These are phyloP conservation scores for Pseudophaeomoniella oleicola DNA, from an alignment of 2,329 filamentous ascomycete genomes.

Conservation along the genomic window DNA sequence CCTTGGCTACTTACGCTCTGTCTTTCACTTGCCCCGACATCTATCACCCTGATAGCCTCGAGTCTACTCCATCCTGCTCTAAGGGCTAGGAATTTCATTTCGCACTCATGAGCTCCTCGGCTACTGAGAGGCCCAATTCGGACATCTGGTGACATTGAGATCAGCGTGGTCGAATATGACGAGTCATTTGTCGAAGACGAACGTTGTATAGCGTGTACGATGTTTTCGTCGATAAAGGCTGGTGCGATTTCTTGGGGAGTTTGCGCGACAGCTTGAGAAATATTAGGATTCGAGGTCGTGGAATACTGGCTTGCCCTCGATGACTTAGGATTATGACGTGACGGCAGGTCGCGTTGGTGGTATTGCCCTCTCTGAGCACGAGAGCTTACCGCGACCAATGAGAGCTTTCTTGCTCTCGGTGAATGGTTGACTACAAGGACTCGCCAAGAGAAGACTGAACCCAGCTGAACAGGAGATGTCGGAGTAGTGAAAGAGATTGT, in stretches of 20 bases:
- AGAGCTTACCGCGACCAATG: constrained; percentile 35
- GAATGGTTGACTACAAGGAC: constrained; percentile 47
- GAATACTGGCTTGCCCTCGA: constrained; percentile 22
- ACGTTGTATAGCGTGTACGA: constrained; percentile 38
- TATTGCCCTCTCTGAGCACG: too few species aligned
- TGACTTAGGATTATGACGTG: constrained; percentile 28
- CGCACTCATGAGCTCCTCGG: constrained; percentile 35
- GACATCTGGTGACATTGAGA: constrained; percentile 43
- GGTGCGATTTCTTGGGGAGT: constrained; percentile 24
- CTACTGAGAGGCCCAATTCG: constrained; percentile 25
- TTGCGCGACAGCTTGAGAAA: constrained; percentile 2
- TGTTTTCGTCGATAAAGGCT: constrained; percentile 41
- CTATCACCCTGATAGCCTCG: constrained; percentile 12
- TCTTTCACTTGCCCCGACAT: constrained; percentile 5
- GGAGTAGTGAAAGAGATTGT: constrained; percentile 43
- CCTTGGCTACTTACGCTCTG: not conserved
- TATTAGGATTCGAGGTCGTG: not conserved
- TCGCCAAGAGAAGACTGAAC: constrained; percentile 38
- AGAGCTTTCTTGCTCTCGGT: constrained; percentile 36
- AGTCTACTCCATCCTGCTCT: constrained; percentile 15
- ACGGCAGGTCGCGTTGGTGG: constrained; percentile 21
- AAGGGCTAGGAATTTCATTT: constrained; percentile 30
- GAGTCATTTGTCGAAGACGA: constrained; percentile 24
- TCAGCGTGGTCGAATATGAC: constrained; percentile 35
- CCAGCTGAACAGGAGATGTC: constrained; percentile 28